These are phyloP conservation scores for Isabelozyma pseudorhagii DNA, from an alignment of 805 yeast genomes.

Conservation along the genomic window DNA sequence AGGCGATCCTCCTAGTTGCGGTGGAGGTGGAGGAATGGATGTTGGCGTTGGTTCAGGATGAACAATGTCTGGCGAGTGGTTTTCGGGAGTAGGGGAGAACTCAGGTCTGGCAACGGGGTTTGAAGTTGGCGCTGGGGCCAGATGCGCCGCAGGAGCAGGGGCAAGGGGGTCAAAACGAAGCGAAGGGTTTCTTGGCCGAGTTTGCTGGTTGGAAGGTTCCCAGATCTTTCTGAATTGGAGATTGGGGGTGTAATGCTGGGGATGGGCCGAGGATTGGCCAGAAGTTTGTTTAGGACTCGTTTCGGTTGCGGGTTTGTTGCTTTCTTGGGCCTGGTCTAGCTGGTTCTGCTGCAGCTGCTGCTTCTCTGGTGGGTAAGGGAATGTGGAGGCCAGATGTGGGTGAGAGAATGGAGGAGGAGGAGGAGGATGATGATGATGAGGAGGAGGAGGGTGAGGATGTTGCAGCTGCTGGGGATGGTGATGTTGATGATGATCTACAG, in stretches of 20 bases:
- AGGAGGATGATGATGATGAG: background rate
- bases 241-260: slow-evolving; percentile 22
- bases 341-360: slow-evolving; percentile 3
- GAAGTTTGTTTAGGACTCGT: background rate
- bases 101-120: slow-evolving; percentile 3
- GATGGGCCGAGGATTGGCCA: slow-evolving; percentile 1
- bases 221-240: slow-evolving; percentile 36
- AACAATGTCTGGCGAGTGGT: slow-evolving; percentile 5
- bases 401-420: background rate
- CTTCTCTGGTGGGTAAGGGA: slow-evolving; percentile 1
- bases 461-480: slow-evolving; percentile 1
- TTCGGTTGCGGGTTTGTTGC: too few species aligned
- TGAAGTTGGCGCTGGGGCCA: slow-evolving; percentile 1
- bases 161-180: slow-evolving; percentile 50
- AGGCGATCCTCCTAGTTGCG: background rate
- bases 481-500: slow-evolving; percentile 1
- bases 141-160: slow-evolving; percentile 25
- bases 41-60: slow-evolving; percentile 3
- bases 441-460: slow-evolving; percentile 1
- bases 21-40: slow-evolving; percentile 1
- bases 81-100: slow-evolving; percentile 5
- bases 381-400: too few species aligned
- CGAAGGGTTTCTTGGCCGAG: slow-evolving; percentile 45
- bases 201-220: slow-evolving; percentile 14
- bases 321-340: background rate